A percentile compares a stretch with the other conserved stretches of the same genome.
These are phyloP conservation scores for Cucumis variabilis DNA, from an alignment of 331 rosid genomes.

Conservation along the genomic window DNA sequence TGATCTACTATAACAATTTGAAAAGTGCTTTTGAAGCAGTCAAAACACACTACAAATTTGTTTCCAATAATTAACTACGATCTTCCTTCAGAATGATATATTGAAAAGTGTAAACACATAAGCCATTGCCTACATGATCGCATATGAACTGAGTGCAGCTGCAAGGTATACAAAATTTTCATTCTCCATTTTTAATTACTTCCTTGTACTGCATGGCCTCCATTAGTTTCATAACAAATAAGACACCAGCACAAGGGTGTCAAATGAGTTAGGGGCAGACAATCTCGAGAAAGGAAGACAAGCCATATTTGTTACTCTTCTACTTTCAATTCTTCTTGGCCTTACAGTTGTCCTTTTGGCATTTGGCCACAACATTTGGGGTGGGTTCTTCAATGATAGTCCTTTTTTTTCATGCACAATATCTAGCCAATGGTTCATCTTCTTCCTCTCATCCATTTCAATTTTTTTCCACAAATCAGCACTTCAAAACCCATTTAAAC, in stretches of 20 bases:
- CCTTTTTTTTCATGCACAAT: not conserved
- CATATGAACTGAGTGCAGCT: constrained; percentile 85
- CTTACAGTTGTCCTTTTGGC: constrained; percentile 51
- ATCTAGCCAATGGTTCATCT: not conserved
- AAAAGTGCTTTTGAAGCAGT: not conserved
- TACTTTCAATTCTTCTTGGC: constrained; percentile 70
- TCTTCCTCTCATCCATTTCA: not conserved
- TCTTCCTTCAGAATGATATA: not conserved
- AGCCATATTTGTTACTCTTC: constrained; percentile 71
- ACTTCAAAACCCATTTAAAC: not conserved
- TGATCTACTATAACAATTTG: not conserved
- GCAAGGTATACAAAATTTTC: constrained; percentile 59
- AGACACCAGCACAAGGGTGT: constrained; percentile 81
- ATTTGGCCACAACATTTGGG: constrained; percentile 49
- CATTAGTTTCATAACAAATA: not conserved
- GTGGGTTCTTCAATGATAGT: constrained; percentile 50
- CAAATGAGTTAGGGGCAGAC: constrained; percentile 91
- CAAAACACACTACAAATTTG: not conserved
- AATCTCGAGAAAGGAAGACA: constrained; percentile 60
- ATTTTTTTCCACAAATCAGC: not conserved
- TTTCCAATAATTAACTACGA: not conserved
- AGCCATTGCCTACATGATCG: constrained; percentile 67
- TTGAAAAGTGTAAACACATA: constrained; percentile 68
- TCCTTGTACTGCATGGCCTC: not conserved
- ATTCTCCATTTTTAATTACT: no score